These are phyloP conservation scores for Dorcoceras hygrometricum DNA, from an alignment of 257 asterid species.

Conservation along the genomic window DNA sequence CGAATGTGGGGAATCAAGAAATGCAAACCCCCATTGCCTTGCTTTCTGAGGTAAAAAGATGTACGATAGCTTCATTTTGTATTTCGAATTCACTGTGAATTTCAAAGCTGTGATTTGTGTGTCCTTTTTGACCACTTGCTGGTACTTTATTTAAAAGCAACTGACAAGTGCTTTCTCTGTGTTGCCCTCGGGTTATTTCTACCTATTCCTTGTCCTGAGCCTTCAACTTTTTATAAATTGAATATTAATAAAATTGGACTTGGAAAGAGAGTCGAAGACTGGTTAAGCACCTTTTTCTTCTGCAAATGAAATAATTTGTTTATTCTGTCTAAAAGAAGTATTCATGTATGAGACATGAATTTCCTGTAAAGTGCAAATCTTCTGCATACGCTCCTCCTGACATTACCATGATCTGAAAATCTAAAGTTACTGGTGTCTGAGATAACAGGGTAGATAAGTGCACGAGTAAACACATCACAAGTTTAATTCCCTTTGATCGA, in stretches of 20 bases:
- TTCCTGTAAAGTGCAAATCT: no score
- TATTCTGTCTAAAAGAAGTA: no score
- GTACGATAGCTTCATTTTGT: background rate
- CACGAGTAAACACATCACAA: no score
- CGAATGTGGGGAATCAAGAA: constrained; percentile 15
- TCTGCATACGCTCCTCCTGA: no score
- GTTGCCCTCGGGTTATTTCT: constrained; percentile 9
- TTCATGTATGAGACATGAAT: no score
- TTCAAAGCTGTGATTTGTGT: constrained; percentile 1
- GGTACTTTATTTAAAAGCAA: background rate
- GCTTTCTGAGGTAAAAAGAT: background rate
- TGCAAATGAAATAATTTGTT: no score
- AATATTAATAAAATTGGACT: background rate
- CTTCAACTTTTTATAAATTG: background rate
- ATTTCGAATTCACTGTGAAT: constrained; percentile 1
- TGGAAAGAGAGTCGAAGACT: background rate
- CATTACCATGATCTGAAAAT: no score
- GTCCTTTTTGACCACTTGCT: constrained; percentile 7
- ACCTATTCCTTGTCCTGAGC: constrained; percentile 14
- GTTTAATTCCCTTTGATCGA: no score
- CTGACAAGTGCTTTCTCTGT: constrained; percentile 18
- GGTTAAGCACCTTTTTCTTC: no score
- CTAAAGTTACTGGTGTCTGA: no score
- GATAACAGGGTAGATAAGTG: no score
- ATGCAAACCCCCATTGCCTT: constrained; percentile 1